Conservation (phyloP, 2,329 filamentous ascomycete species). For the Monilinia fructicola region DNA sequence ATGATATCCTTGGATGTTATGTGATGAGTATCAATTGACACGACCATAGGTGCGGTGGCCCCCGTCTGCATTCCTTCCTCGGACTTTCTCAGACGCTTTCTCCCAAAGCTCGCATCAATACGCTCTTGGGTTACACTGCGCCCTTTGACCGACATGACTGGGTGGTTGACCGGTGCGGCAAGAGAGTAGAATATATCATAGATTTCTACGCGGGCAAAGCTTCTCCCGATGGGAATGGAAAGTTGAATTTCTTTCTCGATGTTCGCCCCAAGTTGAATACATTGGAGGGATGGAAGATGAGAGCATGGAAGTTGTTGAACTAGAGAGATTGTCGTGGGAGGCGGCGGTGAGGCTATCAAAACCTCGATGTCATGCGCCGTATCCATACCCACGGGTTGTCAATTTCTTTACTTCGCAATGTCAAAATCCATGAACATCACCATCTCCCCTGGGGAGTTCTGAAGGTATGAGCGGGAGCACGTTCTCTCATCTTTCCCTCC, state of each 20-base stretch:
- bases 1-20: slow-evolving; percentile 34
- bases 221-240: slow-evolving; percentile 43
- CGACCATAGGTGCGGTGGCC: slow-evolving; percentile 64
- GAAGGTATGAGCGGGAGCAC: not conserved
- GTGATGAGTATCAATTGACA: not conserved
- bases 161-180: slow-evolving; percentile 90
- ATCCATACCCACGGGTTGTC: slow-evolving; percentile 83
- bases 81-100: slow-evolving; percentile 71
- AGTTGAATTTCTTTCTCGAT: slow-evolving; percentile 64
- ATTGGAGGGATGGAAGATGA: slow-evolving; percentile 68
- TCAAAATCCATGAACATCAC: slow-evolving; percentile 75
- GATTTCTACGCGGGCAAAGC: slow-evolving; percentile 85
- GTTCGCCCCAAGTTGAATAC: slow-evolving; percentile 68
- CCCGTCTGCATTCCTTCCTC: slow-evolving; percentile 78
- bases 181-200: slow-evolving; percentile 88
- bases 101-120: slow-evolving; percentile 80
- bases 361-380: slow-evolving; percentile 86
- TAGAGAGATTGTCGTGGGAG: slow-evolving; percentile 44
- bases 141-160: slow-evolving; percentile 98
- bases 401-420: slow-evolving; percentile 79
- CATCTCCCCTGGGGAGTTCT: slow-evolving; percentile 63
- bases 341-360: slow-evolving; percentile 65
- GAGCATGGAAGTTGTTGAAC: slow-evolving; percentile 52
- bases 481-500: not conserved
- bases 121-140: slow-evolving; percentile 78